Evolutionary conservation across 2,329 filamentous ascomycete species (phyloP), one percentile per base, ranked within the genome.

Genomic region (Colletotrichum incanum): DNA sequence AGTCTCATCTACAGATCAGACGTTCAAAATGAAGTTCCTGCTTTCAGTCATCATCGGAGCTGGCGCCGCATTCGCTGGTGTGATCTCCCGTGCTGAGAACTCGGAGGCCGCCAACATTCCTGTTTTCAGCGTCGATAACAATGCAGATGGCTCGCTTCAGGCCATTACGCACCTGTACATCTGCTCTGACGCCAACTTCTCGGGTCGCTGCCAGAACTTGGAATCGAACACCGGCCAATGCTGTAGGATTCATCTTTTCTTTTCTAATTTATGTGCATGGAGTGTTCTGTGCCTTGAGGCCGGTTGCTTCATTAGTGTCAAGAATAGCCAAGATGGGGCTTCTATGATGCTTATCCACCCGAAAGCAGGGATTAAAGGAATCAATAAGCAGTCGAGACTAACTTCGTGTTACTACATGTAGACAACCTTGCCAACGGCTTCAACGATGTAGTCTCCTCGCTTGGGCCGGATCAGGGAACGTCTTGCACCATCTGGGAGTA

Each of bases 401-500:
- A 26, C 5, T 2, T 23, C 23, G 6, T 4, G 1, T 43, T 6
- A 18, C 26, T 31, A 1, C 9, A 8, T 34, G n/a, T 34, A 61
- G 58, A 61, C 41, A 34, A 47, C 12, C 39, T 61, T 18, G 2
- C 1, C 1, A 61, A 61, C 41, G 58, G 58, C 12, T 61, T 28
- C 18, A 61, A 61, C 58, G 58, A 61, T 18, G 41, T 49, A 5
- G 28, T 61, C n/a, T 34, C 41, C 12, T 61, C 58, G 5, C 58
- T 61, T 16, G 58, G 58, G 1, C 58, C 58, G 5, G 58, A 61
- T n/a, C 7, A 18, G 18, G 58, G 58, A n/a, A 61, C 58, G 5
- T 23, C 39, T 12, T 61, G 58, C 58, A 61, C 58, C 26, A 47
- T 61, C 26, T 61, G 41, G 41, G 58, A 47, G 58, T 61, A 23